Conservation (phyloP, 2,329 filamentous ascomycete genomes). For the Alternaria brassicicola region DNA sequence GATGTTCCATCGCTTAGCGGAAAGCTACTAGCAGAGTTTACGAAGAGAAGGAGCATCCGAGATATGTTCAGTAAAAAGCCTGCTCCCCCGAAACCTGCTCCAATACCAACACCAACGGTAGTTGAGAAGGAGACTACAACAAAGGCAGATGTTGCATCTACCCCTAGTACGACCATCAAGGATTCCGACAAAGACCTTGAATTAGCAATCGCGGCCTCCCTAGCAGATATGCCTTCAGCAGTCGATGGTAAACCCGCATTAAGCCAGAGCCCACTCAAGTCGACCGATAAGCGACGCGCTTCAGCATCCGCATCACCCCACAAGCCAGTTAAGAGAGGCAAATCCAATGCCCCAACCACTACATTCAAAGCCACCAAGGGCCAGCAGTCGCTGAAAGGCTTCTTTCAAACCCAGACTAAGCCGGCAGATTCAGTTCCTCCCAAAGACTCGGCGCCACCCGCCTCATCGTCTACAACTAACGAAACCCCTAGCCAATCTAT, state of each 20-base stretch:
- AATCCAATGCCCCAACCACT: conserved; percentile 44
- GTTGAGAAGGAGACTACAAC: neutral
- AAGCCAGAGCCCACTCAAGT: conserved; percentile 25
- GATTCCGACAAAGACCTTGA: conserved; percentile 19
- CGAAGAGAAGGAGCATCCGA: conserved; percentile 81
- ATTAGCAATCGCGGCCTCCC: conserved; percentile 8
- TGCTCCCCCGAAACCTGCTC: conserved; percentile 11
- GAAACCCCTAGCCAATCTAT: conserved; percentile 4
- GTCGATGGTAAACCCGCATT: conserved; percentile 5
- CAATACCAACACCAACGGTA: conserved; percentile 3
- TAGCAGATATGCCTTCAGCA: conserved; percentile 8
- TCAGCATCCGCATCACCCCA: conserved; percentile 25
- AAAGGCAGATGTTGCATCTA: neutral
- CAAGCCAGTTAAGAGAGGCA: conserved; percentile 57
- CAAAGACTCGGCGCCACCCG: conserved; percentile 7
- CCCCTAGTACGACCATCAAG: neutral
- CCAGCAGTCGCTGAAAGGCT: conserved; percentile 73
- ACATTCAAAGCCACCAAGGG: conserved; percentile 50
- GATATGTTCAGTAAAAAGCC: conserved; percentile 77
- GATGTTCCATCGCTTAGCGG: conserved; percentile 77
- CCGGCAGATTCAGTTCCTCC: conserved; percentile 4
- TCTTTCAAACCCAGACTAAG: conserved; percentile 63
- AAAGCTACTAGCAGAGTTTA: conserved; percentile 85
- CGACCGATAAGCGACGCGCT: conserved; percentile 40
- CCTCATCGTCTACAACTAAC: conserved; percentile 4